Evolutionary conservation across 495 filamentous ascomycete species (phyloP).

Genomic region (Immersiella caudata): DNA sequence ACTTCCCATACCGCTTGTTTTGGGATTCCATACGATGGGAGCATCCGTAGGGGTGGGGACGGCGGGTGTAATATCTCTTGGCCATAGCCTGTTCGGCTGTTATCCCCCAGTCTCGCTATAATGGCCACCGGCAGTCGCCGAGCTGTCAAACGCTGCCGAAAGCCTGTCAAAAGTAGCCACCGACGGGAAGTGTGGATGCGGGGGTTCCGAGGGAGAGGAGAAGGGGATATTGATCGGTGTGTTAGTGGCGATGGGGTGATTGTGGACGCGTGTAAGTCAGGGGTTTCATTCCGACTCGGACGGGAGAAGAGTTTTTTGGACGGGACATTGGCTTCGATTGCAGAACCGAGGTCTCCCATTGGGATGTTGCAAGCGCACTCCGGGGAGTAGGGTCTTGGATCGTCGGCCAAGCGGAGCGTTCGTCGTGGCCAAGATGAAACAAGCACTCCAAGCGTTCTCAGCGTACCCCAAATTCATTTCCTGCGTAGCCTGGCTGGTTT

Average conservation of each 20-base stretch:
- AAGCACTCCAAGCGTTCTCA: not conserved
- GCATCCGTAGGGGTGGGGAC: not conserved
- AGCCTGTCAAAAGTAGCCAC: not conserved
- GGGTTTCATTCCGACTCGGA: not conserved
- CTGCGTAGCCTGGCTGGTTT: not conserved
- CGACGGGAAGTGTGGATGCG: not conserved
- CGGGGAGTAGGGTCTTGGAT: not conserved
- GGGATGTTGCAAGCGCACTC: not conserved
- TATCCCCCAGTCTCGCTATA: not conserved
- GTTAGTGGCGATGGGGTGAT: not conserved
- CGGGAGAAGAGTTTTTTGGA: not conserved
- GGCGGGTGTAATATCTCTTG: not conserved
- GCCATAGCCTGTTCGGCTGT: not conserved
- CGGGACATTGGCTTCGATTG: not conserved
- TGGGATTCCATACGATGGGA: not conserved
- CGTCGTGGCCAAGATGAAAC: not conserved
- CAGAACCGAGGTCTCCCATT: not conserved
- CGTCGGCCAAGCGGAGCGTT: not conserved
- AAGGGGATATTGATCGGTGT: not conserved
- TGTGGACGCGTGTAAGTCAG: constrained; percentile 1
- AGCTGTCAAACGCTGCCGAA: not conserved
- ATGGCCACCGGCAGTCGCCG: not conserved
- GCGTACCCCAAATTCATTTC: not conserved
- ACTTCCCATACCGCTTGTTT: not conserved
- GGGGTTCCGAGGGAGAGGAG: not conserved